Percentiles rank a stretch among this genome's conserved stretches.
Conservation (phyloP, 2,329 filamentous ascomycete genomes). For the Diaporthe sp. region DNA sequence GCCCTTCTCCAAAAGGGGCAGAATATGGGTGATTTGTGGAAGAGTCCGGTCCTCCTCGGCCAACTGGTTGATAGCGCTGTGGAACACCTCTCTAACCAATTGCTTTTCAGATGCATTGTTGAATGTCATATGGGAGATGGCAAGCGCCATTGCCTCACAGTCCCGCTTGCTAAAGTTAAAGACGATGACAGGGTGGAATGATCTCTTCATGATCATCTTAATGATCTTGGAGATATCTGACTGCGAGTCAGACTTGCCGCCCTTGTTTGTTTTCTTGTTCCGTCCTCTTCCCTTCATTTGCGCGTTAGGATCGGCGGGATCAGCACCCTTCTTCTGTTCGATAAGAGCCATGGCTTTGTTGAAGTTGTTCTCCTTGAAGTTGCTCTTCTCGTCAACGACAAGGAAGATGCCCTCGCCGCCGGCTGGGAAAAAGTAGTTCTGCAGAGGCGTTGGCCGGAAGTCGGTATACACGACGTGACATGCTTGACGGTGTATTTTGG, state of each 20-base stretch:
- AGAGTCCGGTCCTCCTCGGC: slow-evolving; percentile 92
- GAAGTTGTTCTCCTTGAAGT: slow-evolving; percentile 97
- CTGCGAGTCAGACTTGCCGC: slow-evolving; percentile 74
- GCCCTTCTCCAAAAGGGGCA: slow-evolving; percentile 89
- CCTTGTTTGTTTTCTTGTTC: slow-evolving; percentile 92
- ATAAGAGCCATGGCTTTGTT: slow-evolving; percentile 94
- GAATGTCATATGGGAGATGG: slow-evolving; percentile 90
- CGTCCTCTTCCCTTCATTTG: slow-evolving; percentile 90
- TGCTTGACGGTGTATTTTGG: slow-evolving; percentile 96
- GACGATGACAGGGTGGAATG: slow-evolving; percentile 97
- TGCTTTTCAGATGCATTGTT: slow-evolving; percentile 96
- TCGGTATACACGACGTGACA: slow-evolving; percentile 99
- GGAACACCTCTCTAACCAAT: slow-evolving; percentile 95
- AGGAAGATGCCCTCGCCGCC: slow-evolving; percentile 94
- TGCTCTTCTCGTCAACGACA: slow-evolving; percentile 95
- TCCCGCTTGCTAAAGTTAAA: slow-evolving; percentile 99
- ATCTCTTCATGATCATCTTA: slow-evolving; percentile 98
- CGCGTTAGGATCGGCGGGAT: slow-evolving; percentile 83
- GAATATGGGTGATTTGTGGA: slow-evolving; percentile 90
- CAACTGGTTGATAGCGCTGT: slow-evolving; percentile 91
- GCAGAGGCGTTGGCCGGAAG: slow-evolving; percentile 94
- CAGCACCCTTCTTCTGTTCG: slow-evolving; percentile 87
- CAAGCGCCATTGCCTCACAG: slow-evolving; percentile 90
- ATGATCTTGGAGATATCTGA: slow-evolving; percentile 98
- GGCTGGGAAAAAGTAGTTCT: slow-evolving; percentile 97